Evolutionary conservation across 306 rosid species (phyloP), one percentile per base, ranked within the genome.

Genomic region (Trifolium repens): DNA sequence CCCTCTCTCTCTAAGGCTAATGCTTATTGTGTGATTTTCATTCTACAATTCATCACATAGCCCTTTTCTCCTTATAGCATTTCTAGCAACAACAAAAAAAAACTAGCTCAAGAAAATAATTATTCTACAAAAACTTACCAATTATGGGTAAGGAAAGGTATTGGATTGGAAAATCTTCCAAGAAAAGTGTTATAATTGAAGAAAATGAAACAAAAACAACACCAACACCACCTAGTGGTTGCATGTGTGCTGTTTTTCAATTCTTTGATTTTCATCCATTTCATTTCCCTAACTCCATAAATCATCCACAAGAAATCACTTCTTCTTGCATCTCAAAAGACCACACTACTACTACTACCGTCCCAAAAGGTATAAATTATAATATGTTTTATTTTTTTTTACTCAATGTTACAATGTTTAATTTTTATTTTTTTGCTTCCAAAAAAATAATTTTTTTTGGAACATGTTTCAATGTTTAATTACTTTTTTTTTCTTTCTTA

Each of bases 201-300:
- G 17, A 39, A 64, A 81, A 49, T 14, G 42, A 13, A 12, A 78
- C 71, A 62, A 65, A 4, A 32, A 32, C 35, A 32, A 4, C 68
- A 47, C 70, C 39, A 59, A 42, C 71, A 68, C 30, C 81, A 11
- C 46, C 90, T 62, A 86, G 88, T 67, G 97, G 98, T 69, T 94
- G 98, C 85, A 90, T 91, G 90, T 80, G 87, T 77, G 89, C 89
- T 74, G 83, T 94, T 30, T 91, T 94, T 87, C 97, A 91, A 5
- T 78, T 88, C 76, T 91, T 94, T 67, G 93, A 94, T 81, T 91
- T 90, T 59, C 98, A 90, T 43, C 94, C 89, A 26, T 81, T 84
- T 60, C 88, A 82, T 65, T 78, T 83, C 11, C 67, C 86, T 40
- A 79, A 67, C 71, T 34, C 78, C 14, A 71, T 74, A 61, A 66